A percentile compares a stretch with the other conserved stretches of the same genome.
Evolutionary conservation across 75 land plant species (phyloP).

Genomic region (Picea glauca): DNA sequence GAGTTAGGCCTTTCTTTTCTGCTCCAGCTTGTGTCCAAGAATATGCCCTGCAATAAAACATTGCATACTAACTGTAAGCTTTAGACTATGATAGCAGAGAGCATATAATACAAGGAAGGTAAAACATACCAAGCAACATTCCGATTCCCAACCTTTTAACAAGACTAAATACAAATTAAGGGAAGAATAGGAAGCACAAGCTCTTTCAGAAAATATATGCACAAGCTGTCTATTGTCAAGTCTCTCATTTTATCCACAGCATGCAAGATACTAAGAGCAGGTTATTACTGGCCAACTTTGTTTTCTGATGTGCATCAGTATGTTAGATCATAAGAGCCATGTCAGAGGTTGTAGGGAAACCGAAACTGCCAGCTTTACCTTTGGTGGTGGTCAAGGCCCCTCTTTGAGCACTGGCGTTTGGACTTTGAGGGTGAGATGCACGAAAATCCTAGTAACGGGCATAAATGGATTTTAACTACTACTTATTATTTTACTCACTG

Average conservation of each 20-base stretch:
- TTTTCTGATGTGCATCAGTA: too few species aligned
- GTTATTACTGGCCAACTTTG: too few species aligned
- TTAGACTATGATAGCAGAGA: neutral
- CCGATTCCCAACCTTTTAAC: neutral
- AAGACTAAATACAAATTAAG: neutral
- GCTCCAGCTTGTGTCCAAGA: neutral
- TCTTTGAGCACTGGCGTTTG: too few species aligned
- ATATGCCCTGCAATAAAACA: conserved; percentile 2
- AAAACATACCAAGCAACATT: neutral
- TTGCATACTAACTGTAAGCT: neutral
- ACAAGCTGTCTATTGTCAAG: neutral
- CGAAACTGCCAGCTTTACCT: too few species aligned
- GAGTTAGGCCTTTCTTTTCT: neutral
- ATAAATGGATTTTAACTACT: too few species aligned
- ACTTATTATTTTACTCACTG: too few species aligned
- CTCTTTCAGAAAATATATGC: neutral
- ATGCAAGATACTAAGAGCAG: too few species aligned
- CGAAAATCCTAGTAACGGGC: too few species aligned
- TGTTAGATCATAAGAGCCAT: too few species aligned
- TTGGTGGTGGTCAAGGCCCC: too few species aligned
- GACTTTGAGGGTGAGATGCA: too few species aligned
- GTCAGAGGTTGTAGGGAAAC: too few species aligned
- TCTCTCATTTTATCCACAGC: neutral
- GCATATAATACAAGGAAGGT: neutral
- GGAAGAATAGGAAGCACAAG: neutral